Evolutionary conservation across 768 basidiomycete genomes (phyloP).

Genomic region (Tulasnella sp.): DNA sequence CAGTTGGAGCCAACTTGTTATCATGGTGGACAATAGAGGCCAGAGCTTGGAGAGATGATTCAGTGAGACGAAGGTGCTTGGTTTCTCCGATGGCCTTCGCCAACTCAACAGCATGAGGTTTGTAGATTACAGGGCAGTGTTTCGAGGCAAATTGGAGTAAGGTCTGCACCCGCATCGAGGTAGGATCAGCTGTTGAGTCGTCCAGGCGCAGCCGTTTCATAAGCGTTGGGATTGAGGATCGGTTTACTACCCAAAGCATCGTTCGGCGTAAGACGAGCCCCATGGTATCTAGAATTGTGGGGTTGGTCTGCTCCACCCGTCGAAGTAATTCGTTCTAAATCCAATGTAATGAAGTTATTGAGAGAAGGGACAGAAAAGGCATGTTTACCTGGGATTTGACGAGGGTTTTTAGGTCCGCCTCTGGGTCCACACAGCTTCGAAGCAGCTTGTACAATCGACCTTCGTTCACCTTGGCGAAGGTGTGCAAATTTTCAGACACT

Average conservation of each 20-base stretch:
- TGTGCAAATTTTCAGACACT: constrained; percentile 60
- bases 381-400: constrained; percentile 58
- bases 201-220: constrained; percentile 52
- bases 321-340: constrained; percentile 63
- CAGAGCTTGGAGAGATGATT: constrained; percentile 63
- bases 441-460: constrained; percentile 72
- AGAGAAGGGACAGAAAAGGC: background rate
- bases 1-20: constrained; percentile 40
- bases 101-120: constrained; percentile 63
- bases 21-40: constrained; percentile 54
- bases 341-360: background rate
- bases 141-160: constrained; percentile 47
- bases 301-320: constrained; percentile 57
- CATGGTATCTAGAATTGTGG: constrained; percentile 55
- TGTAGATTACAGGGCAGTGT: constrained; percentile 58
- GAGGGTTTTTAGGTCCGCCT: constrained; percentile 68
- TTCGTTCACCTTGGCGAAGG: constrained; percentile 83
- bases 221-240: constrained; percentile 72
- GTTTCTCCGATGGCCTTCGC: constrained; percentile 56
- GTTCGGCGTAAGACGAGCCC: constrained; percentile 53
- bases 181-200: constrained; percentile 2
- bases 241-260: constrained; percentile 64
- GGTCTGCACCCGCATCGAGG: constrained; percentile 7
- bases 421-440: constrained; percentile 68
- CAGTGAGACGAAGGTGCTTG: constrained; percentile 38